Evolutionary conservation across 352 stramenopile genomes (phyloP).

Genomic region (Phytophthora tentaculata): DNA sequence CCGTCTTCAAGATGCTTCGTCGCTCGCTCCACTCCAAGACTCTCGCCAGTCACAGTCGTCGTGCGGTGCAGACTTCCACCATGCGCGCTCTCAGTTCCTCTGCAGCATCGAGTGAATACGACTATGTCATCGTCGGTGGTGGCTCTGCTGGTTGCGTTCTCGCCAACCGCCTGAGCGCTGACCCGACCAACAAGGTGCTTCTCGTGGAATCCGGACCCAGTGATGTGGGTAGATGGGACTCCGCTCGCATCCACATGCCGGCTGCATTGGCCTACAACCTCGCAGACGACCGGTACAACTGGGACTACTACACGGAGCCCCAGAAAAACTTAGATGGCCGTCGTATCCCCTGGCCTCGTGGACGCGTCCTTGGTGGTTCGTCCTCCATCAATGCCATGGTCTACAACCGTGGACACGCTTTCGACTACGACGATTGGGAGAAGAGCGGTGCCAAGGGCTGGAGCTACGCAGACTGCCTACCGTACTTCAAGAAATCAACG

Average conservation of each 20-base stretch:
- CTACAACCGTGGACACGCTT: slow-evolving; percentile 82
- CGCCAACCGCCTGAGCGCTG: slow-evolving; percentile 85
- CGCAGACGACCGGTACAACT: slow-evolving; percentile 84
- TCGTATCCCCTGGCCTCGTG: slow-evolving; percentile 74
- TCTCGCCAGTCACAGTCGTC: background rate
- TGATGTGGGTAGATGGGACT: slow-evolving; percentile 77
- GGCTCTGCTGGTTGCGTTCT: slow-evolving; percentile 92
- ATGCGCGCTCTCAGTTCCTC: slow-evolving; percentile 34
- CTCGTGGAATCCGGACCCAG: slow-evolving; percentile 90
- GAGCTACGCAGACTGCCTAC: slow-evolving; percentile 84
- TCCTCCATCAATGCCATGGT: slow-evolving; percentile 90
- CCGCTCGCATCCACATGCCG: slow-evolving; percentile 85
- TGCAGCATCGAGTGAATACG: slow-evolving; percentile 47
- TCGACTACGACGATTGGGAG: slow-evolving; percentile 87
- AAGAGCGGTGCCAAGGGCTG: slow-evolving; percentile 63
- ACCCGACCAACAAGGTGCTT: slow-evolving; percentile 80
- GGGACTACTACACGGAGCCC: slow-evolving; percentile 80
- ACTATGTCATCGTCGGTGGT: slow-evolving; percentile 92
- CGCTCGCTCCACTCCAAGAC: slow-evolving; percentile 11
- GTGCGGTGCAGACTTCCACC: slow-evolving; percentile 1
- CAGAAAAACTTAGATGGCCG: slow-evolving; percentile 79
- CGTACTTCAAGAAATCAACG: slow-evolving; percentile 84
- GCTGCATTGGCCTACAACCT: slow-evolving; percentile 82
- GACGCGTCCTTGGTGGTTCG: slow-evolving; percentile 86
- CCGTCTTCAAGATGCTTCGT: slow-evolving; percentile 14